Percentiles rank a stretch among this genome's conserved stretches.
Conservation (phyloP, 495 filamentous ascomycete species). For the Penicillium coprophilum region DNA sequence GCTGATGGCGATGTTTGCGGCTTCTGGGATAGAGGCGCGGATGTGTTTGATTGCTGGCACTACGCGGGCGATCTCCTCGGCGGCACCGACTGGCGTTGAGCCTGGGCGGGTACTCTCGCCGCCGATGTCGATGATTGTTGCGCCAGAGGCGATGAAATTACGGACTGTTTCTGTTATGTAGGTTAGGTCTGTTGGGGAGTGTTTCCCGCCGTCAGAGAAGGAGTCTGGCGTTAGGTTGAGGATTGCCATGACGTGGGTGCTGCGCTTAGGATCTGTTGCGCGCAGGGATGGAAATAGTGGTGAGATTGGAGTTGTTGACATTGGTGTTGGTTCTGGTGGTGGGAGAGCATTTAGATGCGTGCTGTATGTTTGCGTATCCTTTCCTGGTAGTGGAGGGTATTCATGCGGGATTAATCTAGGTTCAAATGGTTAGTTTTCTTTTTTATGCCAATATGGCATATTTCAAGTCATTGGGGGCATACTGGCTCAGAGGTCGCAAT, state of each 20-base stretch:
- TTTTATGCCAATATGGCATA: neutral
- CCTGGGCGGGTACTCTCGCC: conserved; percentile 88
- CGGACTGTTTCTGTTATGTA: conserved; percentile 52
- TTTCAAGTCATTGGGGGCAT: conserved; percentile 15
- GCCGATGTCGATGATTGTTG: conserved; percentile 86
- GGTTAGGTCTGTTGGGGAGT: conserved; percentile 44
- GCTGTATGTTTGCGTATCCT: conserved; percentile 38
- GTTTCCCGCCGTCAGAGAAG: conserved; percentile 85
- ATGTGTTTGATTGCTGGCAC: conserved; percentile 75
- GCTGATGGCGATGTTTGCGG: conserved; percentile 65
- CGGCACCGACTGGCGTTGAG: conserved; percentile 59
- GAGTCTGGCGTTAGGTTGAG: conserved; percentile 96
- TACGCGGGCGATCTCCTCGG: conserved; percentile 76
- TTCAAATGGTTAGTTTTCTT: conserved; percentile 2
- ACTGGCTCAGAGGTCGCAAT: conserved; percentile 85
- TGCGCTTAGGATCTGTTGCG: conserved; percentile 60
- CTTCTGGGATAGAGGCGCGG: conserved; percentile 60
- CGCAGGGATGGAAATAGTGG: conserved; percentile 57
- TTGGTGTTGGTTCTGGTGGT: conserved; percentile 46
- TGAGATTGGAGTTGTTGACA: conserved; percentile 71
- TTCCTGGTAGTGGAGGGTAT: conserved; percentile 42
- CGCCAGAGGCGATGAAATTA: conserved; percentile 62
- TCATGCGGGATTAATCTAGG: conserved; percentile 63
- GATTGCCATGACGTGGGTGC: conserved; percentile 87
- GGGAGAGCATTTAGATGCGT: conserved; percentile 64